Evolutionary conservation across 495 filamentous ascomycete genomes (phyloP).

Genomic region (Aspergillus heteromorphus): DNA sequence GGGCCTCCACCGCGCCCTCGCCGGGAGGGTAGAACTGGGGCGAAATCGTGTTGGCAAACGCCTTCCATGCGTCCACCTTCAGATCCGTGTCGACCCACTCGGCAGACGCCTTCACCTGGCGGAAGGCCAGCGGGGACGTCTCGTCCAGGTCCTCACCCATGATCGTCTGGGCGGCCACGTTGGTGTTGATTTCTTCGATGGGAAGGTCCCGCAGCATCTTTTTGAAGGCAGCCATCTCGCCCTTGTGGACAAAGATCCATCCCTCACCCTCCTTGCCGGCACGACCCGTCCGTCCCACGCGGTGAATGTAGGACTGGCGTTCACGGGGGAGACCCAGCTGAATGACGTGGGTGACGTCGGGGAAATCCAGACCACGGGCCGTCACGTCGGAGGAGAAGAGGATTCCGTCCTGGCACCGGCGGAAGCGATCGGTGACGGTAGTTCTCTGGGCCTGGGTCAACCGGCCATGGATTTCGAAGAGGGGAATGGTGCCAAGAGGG

Average conservation of each 20-base stretch:
- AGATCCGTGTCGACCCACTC: neutral
- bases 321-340: constrained; percentile 59
- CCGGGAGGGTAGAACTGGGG: neutral
- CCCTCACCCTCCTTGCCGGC: constrained; percentile 76
- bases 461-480: constrained; percentile 73
- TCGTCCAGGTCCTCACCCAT: neutral
- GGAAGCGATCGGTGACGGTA: constrained; percentile 64
- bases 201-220: neutral
- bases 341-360: constrained; percentile 65
- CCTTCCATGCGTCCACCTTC: neutral
- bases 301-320: constrained; percentile 67
- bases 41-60: neutral
- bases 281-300: constrained; percentile 66
- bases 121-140: neutral
- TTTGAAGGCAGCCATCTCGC: constrained; percentile 39
- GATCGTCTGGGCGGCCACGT: neutral
- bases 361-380: constrained; percentile 83
- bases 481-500: constrained; percentile 39
- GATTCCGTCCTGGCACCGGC: constrained; percentile 55
- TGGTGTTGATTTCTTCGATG: neutral
- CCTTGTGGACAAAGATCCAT: constrained; percentile 63
- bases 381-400: constrained; percentile 93
- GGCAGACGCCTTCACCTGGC: neutral
- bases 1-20: neutral
- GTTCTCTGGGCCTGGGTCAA: constrained; percentile 68